Base-by-base conservation (phyloP, 345 rosid genomes). In the Euclidium syriacum region DNA sequence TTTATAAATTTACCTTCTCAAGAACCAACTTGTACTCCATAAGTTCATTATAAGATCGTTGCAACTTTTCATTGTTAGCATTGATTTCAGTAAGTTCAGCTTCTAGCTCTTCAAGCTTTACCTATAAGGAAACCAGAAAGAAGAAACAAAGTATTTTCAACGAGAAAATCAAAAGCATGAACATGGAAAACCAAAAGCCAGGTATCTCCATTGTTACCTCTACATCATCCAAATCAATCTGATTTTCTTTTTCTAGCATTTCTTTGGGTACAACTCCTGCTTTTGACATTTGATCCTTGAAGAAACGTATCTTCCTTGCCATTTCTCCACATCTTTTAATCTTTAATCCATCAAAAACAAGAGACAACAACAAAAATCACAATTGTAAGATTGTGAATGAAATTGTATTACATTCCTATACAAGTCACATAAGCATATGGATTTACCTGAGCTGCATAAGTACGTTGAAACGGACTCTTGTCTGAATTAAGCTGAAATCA, bases 391-490 rank as follows among this genome's bases (percentile, higher is more conserved):
- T 55, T 26, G 34, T 5, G 20, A 41, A 30, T 18, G 33, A 26
- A 19, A 50, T 4, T 14, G 34, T 23, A 18, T 20, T 7, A 10
- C 23, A 46, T 17, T 36, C 42, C 38, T 35, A 26, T 17, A 46
- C 9, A n/a, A 47, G 14, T 5, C 8, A 24, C 59, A 56, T 49
- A 48, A 34, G 15, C 36, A 53, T n/a, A n/a, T 30, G 39, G 58
- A 17, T 22, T 12, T 49, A 94, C 96, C 97, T 94, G 96, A 60
- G 90, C 78, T 52, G 97, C 99, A 74, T 90, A 94, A 75, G 96
- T 81, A 72, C 97, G 81, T 73, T 90, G 99, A 75, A 94, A 94
- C 1, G 95, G 97, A 41, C 99, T 94, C 80, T 85, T 90, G 60
- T 85, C 99, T 4, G 82, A 63, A 65, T 94, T 94, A 20, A 94